Evolutionary conservation across 345 rosid genomes (phyloP).

Genomic region (Cardiospermum halicacabum): DNA sequence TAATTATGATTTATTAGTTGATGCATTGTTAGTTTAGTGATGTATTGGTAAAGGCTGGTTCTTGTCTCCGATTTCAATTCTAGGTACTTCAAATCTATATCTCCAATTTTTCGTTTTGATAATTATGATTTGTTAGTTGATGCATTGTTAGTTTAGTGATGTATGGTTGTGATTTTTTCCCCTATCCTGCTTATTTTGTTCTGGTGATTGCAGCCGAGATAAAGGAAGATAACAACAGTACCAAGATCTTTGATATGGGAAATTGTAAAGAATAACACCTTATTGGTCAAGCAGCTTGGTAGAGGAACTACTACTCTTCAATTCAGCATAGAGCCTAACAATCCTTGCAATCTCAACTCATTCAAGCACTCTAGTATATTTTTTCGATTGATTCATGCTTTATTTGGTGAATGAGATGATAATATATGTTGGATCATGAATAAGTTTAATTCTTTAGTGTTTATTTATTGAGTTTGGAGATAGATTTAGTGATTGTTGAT

Average conservation of each 20-base stretch:
- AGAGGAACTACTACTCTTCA: constrained; percentile 40
- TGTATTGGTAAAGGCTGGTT: too few species aligned
- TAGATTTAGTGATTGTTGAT: background rate
- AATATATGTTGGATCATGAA: background rate
- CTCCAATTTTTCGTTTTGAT: too few species aligned
- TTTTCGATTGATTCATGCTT: background rate
- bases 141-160: too few species aligned
- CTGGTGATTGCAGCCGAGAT: too few species aligned
- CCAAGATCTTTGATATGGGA: constrained; percentile 60
- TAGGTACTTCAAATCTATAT: too few species aligned
- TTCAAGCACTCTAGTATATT: constrained; percentile 53
- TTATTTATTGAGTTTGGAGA: background rate
- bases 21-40: too few species aligned
- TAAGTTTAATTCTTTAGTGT: background rate
- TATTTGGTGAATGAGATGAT: background rate
- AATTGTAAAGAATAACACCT: constrained; percentile 52
- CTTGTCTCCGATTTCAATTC: too few species aligned
- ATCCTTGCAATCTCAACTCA: constrained; percentile 56
- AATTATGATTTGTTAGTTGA: too few species aligned
- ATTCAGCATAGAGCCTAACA: constrained; percentile 60
- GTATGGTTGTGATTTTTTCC: too few species aligned
- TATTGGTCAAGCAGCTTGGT: constrained; percentile 50
- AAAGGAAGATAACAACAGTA: constrained; percentile 41
- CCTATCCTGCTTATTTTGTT: too few species aligned
- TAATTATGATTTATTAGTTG: background rate